Conservation (phyloP, 495 filamentous ascomycete species). For the Thermochaetoides thermophila region DNA sequence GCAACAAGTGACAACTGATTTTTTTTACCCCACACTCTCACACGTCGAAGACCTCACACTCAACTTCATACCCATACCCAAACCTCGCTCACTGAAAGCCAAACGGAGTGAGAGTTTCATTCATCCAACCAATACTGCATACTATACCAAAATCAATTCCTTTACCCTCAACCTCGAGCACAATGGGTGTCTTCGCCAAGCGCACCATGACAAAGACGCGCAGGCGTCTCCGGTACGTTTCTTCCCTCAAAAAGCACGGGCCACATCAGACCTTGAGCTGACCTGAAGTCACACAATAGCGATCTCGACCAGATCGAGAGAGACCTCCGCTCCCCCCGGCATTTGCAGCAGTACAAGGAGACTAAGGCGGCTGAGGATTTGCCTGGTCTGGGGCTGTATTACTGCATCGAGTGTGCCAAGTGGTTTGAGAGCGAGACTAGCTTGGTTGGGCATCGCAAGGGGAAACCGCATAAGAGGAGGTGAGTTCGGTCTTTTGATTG, state of each 20-base stretch:
- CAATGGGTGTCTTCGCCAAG: constrained; percentile 39
- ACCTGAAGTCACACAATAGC: no score
- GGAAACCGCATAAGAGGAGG: constrained; percentile 88
- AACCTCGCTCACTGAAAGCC: no score
- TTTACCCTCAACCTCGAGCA: no score
- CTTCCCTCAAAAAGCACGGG: background rate
- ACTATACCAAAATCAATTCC: no score
- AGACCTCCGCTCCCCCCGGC: constrained; percentile 60
- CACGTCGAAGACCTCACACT: no score
- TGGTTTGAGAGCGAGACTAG: constrained; percentile 84
- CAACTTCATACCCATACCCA: no score
- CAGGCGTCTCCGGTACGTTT: constrained; percentile 30
- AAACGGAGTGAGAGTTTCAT: no score
- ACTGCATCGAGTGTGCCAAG: constrained; percentile 90
- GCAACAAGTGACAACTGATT: no score
- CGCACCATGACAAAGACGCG: constrained; percentile 47
- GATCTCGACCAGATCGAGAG: constrained; percentile 80
- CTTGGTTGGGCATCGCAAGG: constrained; percentile 58
- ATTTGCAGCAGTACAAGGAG: constrained; percentile 61
- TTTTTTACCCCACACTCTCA: no score
- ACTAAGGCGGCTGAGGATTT: constrained; percentile 73
- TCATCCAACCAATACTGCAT: no score
- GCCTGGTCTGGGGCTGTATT: constrained; percentile 66
- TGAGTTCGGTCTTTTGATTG: constrained; percentile 22
- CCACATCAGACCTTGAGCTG: constrained; percentile 3